Evolutionary conservation across 352 stramenopile genomes (phyloP).

Genomic region (Globisporangium lucens): DNA sequence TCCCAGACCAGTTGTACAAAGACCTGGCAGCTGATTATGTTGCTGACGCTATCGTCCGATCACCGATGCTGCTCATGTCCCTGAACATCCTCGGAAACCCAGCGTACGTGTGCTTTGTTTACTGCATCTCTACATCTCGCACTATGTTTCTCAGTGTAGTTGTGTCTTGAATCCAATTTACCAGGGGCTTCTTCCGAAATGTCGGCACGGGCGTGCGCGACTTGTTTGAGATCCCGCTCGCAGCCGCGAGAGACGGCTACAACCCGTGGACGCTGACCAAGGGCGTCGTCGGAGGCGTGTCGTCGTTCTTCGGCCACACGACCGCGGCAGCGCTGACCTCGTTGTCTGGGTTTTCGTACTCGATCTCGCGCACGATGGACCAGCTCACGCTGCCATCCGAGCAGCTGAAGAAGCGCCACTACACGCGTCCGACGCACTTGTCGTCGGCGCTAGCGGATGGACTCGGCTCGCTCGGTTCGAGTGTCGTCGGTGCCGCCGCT

Average conservation of each 20-base stretch:
- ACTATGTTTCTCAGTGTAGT: not conserved
- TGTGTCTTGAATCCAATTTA: not conserved
- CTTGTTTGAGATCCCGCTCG: conserved; percentile 73
- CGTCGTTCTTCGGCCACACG: conserved; percentile 71
- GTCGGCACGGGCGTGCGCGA: conserved; percentile 68
- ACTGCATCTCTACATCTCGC: not conserved
- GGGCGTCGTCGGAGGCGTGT: conserved; percentile 58
- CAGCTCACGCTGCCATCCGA: conserved; percentile 67
- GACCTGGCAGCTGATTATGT: conserved; percentile 83
- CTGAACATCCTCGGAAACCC: conserved; percentile 85
- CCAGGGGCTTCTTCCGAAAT: conserved; percentile 72
- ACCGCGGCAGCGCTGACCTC: conserved; percentile 69
- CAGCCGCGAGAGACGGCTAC: conserved; percentile 66
- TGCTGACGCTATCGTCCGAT: conserved; percentile 73
- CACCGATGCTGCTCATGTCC: conserved; percentile 78
- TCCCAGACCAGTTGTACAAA: conserved; percentile 74
- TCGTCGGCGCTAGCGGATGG: conserved; percentile 60
- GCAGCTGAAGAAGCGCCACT: conserved; percentile 59
- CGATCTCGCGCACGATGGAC: conserved; percentile 77
- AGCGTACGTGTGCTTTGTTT: conserved; percentile 42
- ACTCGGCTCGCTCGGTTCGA: conserved; percentile 66
- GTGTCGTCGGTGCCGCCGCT: conserved; percentile 69
- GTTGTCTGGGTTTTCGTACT: conserved; percentile 78
- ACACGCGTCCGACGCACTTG: conserved; percentile 60
- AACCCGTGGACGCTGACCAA: conserved; percentile 76